These are phyloP conservation scores for Suhomyces panamericanus DNA, from an alignment of 1,139 yeast species.

Conservation along the genomic window DNA sequence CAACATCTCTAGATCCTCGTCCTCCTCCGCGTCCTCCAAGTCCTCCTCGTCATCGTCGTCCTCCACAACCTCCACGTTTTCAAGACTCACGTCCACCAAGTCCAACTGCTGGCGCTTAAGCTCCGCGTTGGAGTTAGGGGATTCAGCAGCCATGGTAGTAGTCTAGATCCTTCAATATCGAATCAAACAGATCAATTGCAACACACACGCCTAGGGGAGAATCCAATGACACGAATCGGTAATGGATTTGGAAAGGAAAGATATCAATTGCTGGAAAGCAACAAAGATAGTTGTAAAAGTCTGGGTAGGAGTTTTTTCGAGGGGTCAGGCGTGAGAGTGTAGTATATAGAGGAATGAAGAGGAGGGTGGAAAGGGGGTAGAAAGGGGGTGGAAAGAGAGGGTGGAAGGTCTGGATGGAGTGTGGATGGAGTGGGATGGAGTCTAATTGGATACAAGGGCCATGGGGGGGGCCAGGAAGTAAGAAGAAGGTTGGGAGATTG, in stretches of 20 bases:
- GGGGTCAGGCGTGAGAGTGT: conserved; percentile 6
- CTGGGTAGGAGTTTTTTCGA: background rate
- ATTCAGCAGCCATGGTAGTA: conserved; percentile 9
- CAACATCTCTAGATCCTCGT: conserved; percentile 8
- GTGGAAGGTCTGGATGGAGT: background rate
- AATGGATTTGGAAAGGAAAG: background rate
- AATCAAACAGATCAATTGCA: background rate
- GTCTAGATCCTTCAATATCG: background rate
- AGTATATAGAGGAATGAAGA: background rate
- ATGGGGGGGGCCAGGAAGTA: background rate
- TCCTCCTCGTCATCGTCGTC: conserved; percentile 11
- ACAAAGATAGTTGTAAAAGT: conserved; percentile 1
- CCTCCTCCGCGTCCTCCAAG: conserved; percentile 4
- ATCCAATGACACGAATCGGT: background rate
- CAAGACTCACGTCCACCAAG: conserved; percentile 8
- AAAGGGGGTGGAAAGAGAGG: background rate
- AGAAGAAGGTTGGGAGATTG: background rate
- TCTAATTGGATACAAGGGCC: too few relatives aligned
- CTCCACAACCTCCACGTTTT: conserved; percentile 7
- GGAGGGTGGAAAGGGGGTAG: background rate
- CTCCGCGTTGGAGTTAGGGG: conserved; percentile 6
- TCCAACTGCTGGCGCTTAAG: conserved; percentile 2
- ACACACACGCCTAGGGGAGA: background rate
- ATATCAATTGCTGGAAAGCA: conserved; percentile 3
- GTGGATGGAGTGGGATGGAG: background rate